These are phyloP conservation scores for Aechmea fasciata DNA, from an alignment of 176 grass and related monocot species.

Conservation along the genomic window DNA sequence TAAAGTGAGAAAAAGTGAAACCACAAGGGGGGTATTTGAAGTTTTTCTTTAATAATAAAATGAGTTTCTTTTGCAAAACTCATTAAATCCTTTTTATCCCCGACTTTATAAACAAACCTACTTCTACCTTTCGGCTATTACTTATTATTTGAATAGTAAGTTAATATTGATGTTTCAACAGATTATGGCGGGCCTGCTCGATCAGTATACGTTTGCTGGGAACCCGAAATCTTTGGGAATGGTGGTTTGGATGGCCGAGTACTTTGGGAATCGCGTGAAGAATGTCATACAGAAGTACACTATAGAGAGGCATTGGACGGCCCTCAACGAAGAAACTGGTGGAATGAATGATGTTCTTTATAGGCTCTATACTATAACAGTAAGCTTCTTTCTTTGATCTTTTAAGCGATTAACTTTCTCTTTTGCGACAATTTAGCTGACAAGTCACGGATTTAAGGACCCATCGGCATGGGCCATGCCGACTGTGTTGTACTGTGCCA, in stretches of 20 bases:
- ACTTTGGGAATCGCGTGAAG: conserved; percentile 63
- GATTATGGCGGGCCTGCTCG: conserved; percentile 90
- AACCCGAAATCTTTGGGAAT: conserved; percentile 52
- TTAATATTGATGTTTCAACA: conserved; percentile 24
- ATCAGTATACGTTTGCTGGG: conserved; percentile 62
- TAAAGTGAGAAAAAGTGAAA: no score
- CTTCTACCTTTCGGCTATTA: no score
- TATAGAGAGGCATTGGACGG: conserved; percentile 77
- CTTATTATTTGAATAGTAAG: neutral
- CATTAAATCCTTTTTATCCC: no score
- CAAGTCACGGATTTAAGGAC: no score
- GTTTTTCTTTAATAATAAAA: no score
- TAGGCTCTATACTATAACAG: conserved; percentile 73
- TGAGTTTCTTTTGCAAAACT: no score
- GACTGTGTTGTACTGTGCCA: no score
- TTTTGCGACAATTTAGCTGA: no score
- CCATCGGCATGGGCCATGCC: no score
- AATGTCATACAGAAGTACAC: conserved; percentile 56
- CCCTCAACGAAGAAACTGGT: conserved; percentile 94
- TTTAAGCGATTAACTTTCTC: no score
- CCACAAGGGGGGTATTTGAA: no score
- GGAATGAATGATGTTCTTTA: conserved; percentile 99
- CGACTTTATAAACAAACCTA: no score
- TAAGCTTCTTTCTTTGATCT: conserved; percentile 11
- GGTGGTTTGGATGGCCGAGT: conserved; percentile 72